Evolutionary conservation across 1,139 yeast genomes (phyloP).

Genomic region (Candida frijolesensis): DNA sequence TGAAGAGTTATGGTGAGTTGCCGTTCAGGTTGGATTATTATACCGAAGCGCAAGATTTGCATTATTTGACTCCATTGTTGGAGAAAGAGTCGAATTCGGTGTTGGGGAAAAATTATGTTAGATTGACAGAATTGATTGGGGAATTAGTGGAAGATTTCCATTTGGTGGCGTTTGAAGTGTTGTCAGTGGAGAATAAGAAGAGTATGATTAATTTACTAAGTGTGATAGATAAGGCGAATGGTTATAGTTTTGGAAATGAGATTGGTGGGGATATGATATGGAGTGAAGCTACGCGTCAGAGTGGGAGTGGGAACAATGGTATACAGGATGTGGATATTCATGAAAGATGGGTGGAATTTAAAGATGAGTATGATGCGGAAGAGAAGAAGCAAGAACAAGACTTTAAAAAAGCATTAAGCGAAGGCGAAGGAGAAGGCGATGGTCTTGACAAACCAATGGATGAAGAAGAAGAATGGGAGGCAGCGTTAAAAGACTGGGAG

Average conservation of each 20-base stretch:
- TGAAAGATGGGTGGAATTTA: slow-evolving; percentile 93
- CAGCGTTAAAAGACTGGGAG: slow-evolving; percentile 69
- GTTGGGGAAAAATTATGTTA: slow-evolving; percentile 64
- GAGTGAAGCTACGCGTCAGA: slow-evolving; percentile 91
- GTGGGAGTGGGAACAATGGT: slow-evolving; percentile 41
- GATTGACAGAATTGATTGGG: slow-evolving; percentile 75
- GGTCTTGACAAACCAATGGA: slow-evolving; percentile 31
- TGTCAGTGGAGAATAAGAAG: slow-evolving; percentile 87
- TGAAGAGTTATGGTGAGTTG: slow-evolving; percentile 57
- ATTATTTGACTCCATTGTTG: slow-evolving; percentile 65
- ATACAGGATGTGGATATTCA: slow-evolving; percentile 69
- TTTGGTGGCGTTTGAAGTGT: slow-evolving; percentile 83
- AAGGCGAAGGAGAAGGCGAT: slow-evolving; percentile 12
- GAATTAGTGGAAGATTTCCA: slow-evolving; percentile 87
- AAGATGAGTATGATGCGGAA: slow-evolving; percentile 57
- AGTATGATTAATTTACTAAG: slow-evolving; percentile 84
- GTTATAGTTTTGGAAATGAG: slow-evolving; percentile 91
- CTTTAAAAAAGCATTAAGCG: slow-evolving; percentile 1
- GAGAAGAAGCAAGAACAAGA: slow-evolving; percentile 28
- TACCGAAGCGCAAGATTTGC: slow-evolving; percentile 87
- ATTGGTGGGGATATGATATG: slow-evolving; percentile 94
- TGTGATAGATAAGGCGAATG: slow-evolving; percentile 85
- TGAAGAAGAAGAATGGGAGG: slow-evolving; percentile 74
- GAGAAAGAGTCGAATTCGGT: slow-evolving; percentile 68
- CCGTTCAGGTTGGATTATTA: slow-evolving; percentile 84